phyloP scores from a whole-genome alignment of 108 stramenopile species.

The Stephanodiscus minutulus region DNA sequence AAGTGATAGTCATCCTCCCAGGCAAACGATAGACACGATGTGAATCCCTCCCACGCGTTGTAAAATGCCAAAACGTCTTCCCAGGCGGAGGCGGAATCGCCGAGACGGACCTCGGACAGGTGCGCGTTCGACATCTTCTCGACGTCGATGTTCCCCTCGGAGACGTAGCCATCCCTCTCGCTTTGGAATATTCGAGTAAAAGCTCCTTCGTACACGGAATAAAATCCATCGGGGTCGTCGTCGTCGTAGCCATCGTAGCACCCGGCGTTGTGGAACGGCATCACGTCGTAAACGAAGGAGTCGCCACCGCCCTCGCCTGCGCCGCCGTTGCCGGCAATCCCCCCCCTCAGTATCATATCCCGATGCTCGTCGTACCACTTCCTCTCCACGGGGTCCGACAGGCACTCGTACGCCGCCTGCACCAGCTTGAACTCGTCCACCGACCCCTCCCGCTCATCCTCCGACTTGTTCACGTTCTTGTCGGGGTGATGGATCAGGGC shows the following conservation, averaged over 20 bases:
- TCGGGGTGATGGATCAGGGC: constrained; percentile 96
- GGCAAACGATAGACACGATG: constrained; percentile 69
- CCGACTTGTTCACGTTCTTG: constrained; percentile 66
- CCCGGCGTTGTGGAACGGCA: constrained; percentile 64
- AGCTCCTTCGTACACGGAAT: constrained; percentile 59
- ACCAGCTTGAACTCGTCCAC: constrained; percentile 79
- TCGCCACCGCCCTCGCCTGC: constrained; percentile 18
- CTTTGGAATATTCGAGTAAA: constrained; percentile 70
- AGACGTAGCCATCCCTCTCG: constrained; percentile 58
- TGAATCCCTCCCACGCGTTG: constrained; percentile 80
- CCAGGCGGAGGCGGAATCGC: constrained; percentile 61
- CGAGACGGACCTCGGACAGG: constrained; percentile 62
- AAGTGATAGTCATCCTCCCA: constrained; percentile 79
- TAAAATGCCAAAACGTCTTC: constrained; percentile 66
- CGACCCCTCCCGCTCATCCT: constrained; percentile 40
- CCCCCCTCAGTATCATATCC: constrained; percentile 78
- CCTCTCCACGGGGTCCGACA: constrained; percentile 87
- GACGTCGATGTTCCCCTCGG: constrained; percentile 61
- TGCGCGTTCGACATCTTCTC: constrained; percentile 35
- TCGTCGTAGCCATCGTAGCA: constrained; percentile 78
- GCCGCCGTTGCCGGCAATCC: constrained; percentile 27
- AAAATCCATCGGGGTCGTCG: constrained; percentile 62
- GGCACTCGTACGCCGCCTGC: constrained; percentile 94
- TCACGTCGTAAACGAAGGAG: constrained; percentile 78
- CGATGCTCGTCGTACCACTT: constrained; percentile 94